A percentile compares a stretch with the other conserved stretches of the same genome.
Evolutionary conservation across 2,329 filamentous ascomycete species (phyloP).

Genomic region (Penicillium sp.): DNA sequence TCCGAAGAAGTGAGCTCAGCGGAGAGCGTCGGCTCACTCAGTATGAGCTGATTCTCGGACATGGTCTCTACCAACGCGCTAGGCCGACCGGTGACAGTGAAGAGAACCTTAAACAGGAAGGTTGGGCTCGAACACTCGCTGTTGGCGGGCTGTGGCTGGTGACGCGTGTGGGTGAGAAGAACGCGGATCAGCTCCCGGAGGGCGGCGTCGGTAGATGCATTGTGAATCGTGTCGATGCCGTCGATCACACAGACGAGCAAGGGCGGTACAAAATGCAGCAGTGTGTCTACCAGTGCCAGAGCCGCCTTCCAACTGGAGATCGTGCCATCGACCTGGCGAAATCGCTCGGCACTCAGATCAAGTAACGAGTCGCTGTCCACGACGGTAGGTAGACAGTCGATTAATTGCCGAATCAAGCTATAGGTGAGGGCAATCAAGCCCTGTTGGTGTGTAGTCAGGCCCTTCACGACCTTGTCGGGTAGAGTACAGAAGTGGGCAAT

Average conservation of each 20-base stretch:
- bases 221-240: slow-evolving; percentile 42
- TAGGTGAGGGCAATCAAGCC: slow-evolving; percentile 47
- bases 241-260: slow-evolving; percentile 47
- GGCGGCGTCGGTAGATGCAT: slow-evolving; percentile 41
- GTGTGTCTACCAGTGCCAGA: slow-evolving; percentile 43
- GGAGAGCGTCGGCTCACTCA: slow-evolving; percentile 35
- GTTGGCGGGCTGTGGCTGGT: slow-evolving; percentile 29
- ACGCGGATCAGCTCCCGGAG: slow-evolving; percentile 43
- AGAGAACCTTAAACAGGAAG: slow-evolving; percentile 44
- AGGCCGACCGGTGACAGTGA: slow-evolving; percentile 42
- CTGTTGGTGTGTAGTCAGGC: slow-evolving; percentile 36
- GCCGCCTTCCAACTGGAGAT: slow-evolving; percentile 45
- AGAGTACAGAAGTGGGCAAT: slow-evolving; percentile 47
- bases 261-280: slow-evolving; percentile 44
- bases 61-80: slow-evolving; percentile 41
- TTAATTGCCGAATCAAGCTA: slow-evolving; percentile 47
- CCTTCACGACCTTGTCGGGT: slow-evolving; percentile 28
- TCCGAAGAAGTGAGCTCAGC: slow-evolving; percentile 32
- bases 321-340: slow-evolving; percentile 43
- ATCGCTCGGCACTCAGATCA: slow-evolving; percentile 45
- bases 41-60: slow-evolving; percentile 40
- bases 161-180: slow-evolving; percentile 42
- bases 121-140: slow-evolving; percentile 33
- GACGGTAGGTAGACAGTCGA: slow-evolving; percentile 45
- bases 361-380: slow-evolving; percentile 43